Evolutionary conservation across 1,139 yeast genomes (phyloP).

Genomic region (Suhomyces choctaworum): DNA sequence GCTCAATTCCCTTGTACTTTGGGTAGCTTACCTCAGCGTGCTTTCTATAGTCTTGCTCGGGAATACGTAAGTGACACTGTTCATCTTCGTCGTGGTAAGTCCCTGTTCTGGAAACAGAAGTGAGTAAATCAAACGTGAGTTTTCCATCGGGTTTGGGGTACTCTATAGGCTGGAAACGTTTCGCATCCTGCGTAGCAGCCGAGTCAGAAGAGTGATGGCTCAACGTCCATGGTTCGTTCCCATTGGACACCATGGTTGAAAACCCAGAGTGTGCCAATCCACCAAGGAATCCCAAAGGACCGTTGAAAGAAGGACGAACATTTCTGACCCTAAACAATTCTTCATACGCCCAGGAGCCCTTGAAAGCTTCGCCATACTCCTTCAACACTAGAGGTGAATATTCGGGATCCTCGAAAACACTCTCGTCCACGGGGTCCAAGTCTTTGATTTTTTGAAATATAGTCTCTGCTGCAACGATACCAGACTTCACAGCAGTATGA

Average conservation of each 20-base stretch:
- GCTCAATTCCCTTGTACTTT: conserved; percentile 80
- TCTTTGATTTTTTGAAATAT: conserved; percentile 60
- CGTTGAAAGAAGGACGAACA: conserved; percentile 84
- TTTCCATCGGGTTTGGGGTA: conserved; percentile 95
- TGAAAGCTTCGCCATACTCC: conserved; percentile 62
- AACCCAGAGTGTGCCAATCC: conserved; percentile 85
- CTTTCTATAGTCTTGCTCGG: conserved; percentile 64
- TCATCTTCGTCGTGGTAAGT: conserved; percentile 96
- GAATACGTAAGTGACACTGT: conserved; percentile 80
- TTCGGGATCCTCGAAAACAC: conserved; percentile 36
- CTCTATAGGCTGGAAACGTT: conserved; percentile 63
- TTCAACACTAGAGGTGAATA: conserved; percentile 52
- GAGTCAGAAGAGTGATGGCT: conserved; percentile 73
- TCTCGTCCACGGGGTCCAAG: conserved; percentile 51
- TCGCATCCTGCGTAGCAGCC: conserved; percentile 65
- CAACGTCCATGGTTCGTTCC: conserved; percentile 87
- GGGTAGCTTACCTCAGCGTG: conserved; percentile 75
- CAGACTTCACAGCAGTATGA: conserved; percentile 94
- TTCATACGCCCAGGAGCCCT: conserved; percentile 79
- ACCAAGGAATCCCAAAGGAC: conserved; percentile 68
- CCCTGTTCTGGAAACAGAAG: conserved; percentile 93
- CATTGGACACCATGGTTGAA: conserved; percentile 75
- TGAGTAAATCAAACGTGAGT: conserved; percentile 83
- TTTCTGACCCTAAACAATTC: conserved; percentile 84
- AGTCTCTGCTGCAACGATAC: conserved; percentile 89